Conservation (phyloP, 805 yeast genomes). For the Debaryomyces prosopidis region DNA sequence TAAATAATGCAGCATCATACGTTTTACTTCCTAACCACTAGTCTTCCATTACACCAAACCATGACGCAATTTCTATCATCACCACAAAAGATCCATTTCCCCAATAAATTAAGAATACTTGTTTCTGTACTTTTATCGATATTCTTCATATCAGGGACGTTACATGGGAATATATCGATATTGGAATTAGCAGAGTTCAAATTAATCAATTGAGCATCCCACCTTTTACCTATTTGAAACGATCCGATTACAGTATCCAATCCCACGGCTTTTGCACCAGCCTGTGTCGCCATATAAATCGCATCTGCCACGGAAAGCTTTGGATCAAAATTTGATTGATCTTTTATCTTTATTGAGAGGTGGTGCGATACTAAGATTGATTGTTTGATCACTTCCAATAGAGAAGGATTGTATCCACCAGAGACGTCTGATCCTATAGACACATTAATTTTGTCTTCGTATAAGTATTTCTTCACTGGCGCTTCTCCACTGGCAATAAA, state of each 20-base stretch:
- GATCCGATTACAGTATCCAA: constrained; percentile 61
- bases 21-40: constrained; percentile 48
- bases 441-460: constrained; percentile 68
- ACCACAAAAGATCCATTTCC: constrained; percentile 91
- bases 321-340: constrained; percentile 29
- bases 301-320: constrained; percentile 70
- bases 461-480: constrained; percentile 62
- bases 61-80: constrained; percentile 84
- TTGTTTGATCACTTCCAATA: constrained; percentile 34
- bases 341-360: constrained; percentile 34
- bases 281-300: constrained; percentile 78
- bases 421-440: constrained; percentile 56
- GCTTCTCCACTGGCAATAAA: constrained; percentile 91
- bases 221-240: constrained; percentile 74
- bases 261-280: constrained; percentile 81
- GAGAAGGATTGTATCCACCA: constrained; percentile 44
- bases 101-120: constrained; percentile 58
- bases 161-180: constrained; percentile 79
- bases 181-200: constrained; percentile 53
- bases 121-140: constrained; percentile 5
- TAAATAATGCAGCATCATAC: no score
- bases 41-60: constrained; percentile 83
- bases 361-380: constrained; percentile 43
- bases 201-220: constrained; percentile 82
- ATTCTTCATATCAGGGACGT: constrained; percentile 36